Evolutionary conservation across 208 protist species (phyloP).

Genomic region (Acanthamoeba castellanii): DNA sequence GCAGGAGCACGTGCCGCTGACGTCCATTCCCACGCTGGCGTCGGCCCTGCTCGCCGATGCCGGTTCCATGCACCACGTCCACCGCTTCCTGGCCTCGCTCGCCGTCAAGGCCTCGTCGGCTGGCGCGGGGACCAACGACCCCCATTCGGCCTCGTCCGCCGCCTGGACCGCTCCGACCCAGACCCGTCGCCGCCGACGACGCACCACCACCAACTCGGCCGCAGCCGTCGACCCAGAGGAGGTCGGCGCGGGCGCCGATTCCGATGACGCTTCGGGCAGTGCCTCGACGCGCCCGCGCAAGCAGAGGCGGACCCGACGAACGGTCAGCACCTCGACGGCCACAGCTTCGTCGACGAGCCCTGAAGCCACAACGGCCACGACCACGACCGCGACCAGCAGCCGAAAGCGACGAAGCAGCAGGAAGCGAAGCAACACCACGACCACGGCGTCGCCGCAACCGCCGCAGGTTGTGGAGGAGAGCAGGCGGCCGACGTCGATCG

Average conservation of each 20-base stretch:
- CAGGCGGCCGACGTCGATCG: neutral
- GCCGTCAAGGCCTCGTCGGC: neutral
- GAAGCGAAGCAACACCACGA: neutral
- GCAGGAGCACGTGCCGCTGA: constrained; percentile 4
- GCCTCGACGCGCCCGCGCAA: neutral
- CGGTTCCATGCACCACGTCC: neutral
- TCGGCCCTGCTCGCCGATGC: constrained; percentile 5
- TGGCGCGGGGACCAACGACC: neutral
- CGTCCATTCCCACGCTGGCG: constrained; percentile 37
- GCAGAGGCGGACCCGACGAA: neutral
- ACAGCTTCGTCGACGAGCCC: too few relatives aligned
- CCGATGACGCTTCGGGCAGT: neutral
- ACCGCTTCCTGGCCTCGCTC: constrained; percentile 33
- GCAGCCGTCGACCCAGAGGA: too few relatives aligned
- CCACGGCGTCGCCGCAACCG: neutral
- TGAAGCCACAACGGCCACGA: neutral
- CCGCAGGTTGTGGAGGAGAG: neutral
- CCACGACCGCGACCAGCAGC: neutral
- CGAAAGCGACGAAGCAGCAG: constrained; percentile 18
- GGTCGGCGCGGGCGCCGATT: neutral
- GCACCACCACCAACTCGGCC: too few relatives aligned
- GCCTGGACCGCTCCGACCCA: neutral
- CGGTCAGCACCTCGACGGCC: neutral
- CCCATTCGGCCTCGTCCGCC: neutral
- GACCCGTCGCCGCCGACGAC: neutral